Conservation (phyloP, 495 filamentous ascomycete genomes). For the Penicillium egyptiacum region DNA sequence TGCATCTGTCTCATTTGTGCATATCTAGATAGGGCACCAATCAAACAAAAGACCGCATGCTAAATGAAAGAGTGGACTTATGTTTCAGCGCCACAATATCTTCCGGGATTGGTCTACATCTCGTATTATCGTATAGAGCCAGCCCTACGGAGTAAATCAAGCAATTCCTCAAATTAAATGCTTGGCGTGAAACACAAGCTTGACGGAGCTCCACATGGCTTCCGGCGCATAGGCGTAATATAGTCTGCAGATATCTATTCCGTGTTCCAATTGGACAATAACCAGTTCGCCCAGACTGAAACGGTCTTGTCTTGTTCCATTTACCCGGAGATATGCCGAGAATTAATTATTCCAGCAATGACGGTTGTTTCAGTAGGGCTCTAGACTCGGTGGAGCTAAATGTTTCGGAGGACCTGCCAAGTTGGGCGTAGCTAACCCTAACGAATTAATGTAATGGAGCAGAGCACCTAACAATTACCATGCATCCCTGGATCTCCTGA, state of each 20-base stretch:
- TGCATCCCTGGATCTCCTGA: neutral
- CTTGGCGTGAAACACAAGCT: constrained; percentile 5
- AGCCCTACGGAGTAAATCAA: neutral
- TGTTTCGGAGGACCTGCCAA: constrained; percentile 5
- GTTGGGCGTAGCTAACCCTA: neutral
- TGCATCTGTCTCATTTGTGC: neutral
- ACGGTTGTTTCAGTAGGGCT: neutral
- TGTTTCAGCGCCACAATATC: neutral
- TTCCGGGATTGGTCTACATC: neutral
- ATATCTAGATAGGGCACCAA: neutral
- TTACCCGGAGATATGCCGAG: constrained; percentile 8
- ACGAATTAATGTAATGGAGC: neutral
- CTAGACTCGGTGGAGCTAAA: neutral
- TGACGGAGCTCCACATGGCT: constrained; percentile 4
- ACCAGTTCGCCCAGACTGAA: neutral
- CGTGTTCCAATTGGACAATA: neutral
- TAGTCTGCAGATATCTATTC: neutral
- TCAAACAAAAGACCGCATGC: neutral
- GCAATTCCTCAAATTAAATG: neutral
- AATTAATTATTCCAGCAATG: neutral
- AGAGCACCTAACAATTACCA: neutral
- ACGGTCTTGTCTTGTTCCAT: neutral
- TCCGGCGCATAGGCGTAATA: neutral
- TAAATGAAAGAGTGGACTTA: neutral
- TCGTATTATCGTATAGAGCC: too few species aligned